These are phyloP conservation scores for Aspergillus clavatus DNA, from an alignment of 2,329 filamentous ascomycete genomes.

Conservation along the genomic window DNA sequence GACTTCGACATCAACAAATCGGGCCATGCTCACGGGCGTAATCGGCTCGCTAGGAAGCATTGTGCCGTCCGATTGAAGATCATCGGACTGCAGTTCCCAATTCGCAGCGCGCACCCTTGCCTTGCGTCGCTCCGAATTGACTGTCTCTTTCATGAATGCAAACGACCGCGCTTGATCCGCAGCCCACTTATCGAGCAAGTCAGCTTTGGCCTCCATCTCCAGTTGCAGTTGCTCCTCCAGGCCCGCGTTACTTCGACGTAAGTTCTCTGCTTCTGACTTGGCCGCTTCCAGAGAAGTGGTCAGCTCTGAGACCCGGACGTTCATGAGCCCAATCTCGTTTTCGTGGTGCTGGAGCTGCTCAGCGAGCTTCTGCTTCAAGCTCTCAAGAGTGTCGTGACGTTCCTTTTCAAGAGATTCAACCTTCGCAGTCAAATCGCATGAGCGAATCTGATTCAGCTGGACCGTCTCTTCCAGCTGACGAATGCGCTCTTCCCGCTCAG, in stretches of 20 bases:
- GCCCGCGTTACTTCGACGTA: conserved; percentile 31
- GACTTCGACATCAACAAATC: conserved; percentile 41
- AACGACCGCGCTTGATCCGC: conserved; percentile 32
- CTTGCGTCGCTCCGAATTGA: conserved; percentile 36
- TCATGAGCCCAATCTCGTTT: conserved; percentile 36
- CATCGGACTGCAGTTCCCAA: conserved; percentile 36
- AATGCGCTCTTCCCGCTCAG: conserved; percentile 32
- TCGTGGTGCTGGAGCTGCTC: conserved; percentile 27
- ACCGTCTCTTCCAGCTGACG: conserved; percentile 34
- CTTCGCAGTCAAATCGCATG: conserved; percentile 31
- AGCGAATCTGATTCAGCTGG: conserved; percentile 31
- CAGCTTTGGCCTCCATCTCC: conserved; percentile 36
- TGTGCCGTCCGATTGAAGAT: conserved; percentile 28
- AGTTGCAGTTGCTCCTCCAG: conserved; percentile 36
- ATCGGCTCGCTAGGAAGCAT: conserved; percentile 37
- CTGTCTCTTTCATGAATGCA: conserved; percentile 32
- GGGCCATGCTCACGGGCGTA: conserved; percentile 39
- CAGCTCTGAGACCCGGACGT: conserved; percentile 39
- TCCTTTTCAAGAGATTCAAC: conserved; percentile 34
- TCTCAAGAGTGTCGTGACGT: conserved; percentile 19
- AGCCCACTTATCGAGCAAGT: conserved; percentile 29
- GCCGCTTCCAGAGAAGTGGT: conserved; percentile 36
- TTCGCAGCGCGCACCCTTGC: conserved; percentile 40
- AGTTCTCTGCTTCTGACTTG: conserved; percentile 32
- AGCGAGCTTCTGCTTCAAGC: conserved; percentile 19